Evolutionary conservation across 75 land plant genomes (phyloP).

Genomic region (Selaginella moellendorffii): DNA sequence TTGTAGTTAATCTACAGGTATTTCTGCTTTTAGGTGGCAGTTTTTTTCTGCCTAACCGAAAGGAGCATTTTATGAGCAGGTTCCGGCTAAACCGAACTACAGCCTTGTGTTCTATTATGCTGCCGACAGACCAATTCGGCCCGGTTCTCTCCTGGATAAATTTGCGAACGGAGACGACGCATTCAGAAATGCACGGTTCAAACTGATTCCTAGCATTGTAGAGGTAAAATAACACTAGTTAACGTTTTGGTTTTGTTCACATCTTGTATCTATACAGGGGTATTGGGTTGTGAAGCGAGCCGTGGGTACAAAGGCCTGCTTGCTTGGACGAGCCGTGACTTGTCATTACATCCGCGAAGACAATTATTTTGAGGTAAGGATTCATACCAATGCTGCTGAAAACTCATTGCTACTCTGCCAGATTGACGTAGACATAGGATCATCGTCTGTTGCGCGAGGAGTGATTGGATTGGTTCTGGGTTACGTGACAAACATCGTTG

Average conservation of each 20-base stretch:
- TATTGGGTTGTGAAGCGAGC: conserved; percentile 38
- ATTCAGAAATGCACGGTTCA: conserved; percentile 70
- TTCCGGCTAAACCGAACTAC: conserved; percentile 74
- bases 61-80: conserved; percentile 26
- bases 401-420: conserved; percentile 4
- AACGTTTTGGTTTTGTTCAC: neutral
- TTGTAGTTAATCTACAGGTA: conserved; percentile 87
- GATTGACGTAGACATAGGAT: conserved; percentile 33
- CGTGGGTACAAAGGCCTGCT: conserved; percentile 33
- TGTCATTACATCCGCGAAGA: conserved; percentile 19
- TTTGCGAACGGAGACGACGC: conserved; percentile 70
- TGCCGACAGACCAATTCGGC: conserved; percentile 47
- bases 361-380: conserved; percentile 30
- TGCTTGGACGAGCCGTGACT: conserved; percentile 26
- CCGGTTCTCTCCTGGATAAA: conserved; percentile 55
- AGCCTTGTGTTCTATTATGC: conserved; percentile 80
- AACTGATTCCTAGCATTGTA: conserved; percentile 82
- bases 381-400: neutral
- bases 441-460: conserved; percentile 30
- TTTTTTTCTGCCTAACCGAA: neutral
- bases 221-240: conserved; percentile 35
- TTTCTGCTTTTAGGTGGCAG: neutral
- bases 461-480: conserved; percentile 28
- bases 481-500: conserved; percentile 26
- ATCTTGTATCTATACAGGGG: conserved; percentile 13